A percentile compares a stretch with the other conserved stretches of the same genome.
Evolutionary conservation across 1,284 basidiomycete species (phyloP).

Genomic region (Pyrrhoderma lamaoense): DNA sequence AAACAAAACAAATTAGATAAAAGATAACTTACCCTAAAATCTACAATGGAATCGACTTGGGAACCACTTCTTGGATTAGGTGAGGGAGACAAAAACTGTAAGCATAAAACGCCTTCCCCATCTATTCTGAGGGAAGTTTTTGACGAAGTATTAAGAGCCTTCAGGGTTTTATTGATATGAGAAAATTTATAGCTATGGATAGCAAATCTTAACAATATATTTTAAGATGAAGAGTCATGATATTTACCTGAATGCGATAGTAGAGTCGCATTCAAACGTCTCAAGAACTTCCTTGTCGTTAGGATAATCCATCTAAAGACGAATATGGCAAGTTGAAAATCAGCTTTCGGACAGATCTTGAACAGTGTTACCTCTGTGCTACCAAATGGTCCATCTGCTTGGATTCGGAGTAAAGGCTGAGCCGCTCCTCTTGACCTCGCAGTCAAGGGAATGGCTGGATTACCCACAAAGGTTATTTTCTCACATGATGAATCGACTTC

Average conservation of each 20-base stretch:
- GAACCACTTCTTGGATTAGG: constrained; percentile 40
- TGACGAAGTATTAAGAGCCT: constrained; percentile 71
- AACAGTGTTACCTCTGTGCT: constrained; percentile 62
- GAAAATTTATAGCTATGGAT: constrained; percentile 67
- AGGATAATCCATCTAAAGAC: constrained; percentile 80
- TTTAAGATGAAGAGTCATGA: constrained; percentile 2
- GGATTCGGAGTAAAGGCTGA: constrained; percentile 60
- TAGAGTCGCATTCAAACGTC: constrained; percentile 69
- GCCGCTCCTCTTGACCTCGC: constrained; percentile 23
- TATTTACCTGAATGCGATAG: constrained; percentile 65
- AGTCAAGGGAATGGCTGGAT: constrained; percentile 38
- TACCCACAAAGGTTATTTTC: constrained; percentile 75
- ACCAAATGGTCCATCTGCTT: constrained; percentile 73
- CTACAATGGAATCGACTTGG: constrained; percentile 61
- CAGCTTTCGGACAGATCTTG: not conserved
- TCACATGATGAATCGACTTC: constrained; percentile 83
- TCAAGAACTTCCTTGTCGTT: constrained; percentile 87
- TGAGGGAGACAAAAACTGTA: constrained; percentile 83
- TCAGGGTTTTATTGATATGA: constrained; percentile 61
- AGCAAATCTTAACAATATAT: not conserved
- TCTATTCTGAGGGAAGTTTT: constrained; percentile 86
- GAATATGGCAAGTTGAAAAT: not conserved
- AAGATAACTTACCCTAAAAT: constrained; percentile 67
- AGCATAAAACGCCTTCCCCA: constrained; percentile 66
- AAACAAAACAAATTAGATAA: not conserved